Evolutionary conservation across 2,329 filamentous ascomycete species (phyloP).

Genomic region (Alternaria dauci): DNA sequence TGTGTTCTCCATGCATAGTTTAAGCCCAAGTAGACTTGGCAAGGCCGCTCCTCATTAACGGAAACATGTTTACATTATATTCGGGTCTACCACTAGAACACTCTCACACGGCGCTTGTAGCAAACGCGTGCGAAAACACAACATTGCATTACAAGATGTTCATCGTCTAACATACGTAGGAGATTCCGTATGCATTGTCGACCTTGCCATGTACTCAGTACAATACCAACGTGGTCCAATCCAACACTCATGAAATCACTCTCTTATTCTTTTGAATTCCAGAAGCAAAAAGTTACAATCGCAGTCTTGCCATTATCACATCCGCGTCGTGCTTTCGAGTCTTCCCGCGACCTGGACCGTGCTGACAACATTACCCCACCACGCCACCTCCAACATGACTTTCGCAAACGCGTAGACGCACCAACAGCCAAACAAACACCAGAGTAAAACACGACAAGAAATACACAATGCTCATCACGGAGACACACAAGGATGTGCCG

Average conservation of each 20-base stretch:
- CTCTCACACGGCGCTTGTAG: not conserved
- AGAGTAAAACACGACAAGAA: slow-evolving; percentile 3
- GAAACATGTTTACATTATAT: not conserved
- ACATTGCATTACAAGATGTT: not conserved
- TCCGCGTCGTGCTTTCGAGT: not conserved
- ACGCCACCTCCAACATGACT: slow-evolving; percentile 20
- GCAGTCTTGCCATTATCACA: not conserved
- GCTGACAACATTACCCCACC: slow-evolving; percentile 23
- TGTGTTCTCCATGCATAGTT: too few species aligned
- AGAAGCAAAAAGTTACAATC: not conserved
- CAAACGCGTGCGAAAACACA: not conserved
- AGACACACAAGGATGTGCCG: slow-evolving; percentile 66
- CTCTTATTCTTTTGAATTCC: not conserved
- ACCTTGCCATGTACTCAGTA: not conserved
- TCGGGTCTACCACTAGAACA: not conserved
- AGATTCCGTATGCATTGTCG: not conserved
- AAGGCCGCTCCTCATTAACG: not conserved
- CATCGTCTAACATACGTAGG: not conserved
- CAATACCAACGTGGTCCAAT: not conserved
- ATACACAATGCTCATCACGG: slow-evolving; percentile 64
- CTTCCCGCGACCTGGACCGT: slow-evolving; percentile 17
- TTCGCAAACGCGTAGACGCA: slow-evolving; percentile 9
- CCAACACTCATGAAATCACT: not conserved
- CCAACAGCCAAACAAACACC: not conserved
- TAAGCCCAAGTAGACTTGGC: not conserved